Base-by-base conservation (phyloP, 208 protist genomes). In the Acanthamoeba royreba region DNA sequence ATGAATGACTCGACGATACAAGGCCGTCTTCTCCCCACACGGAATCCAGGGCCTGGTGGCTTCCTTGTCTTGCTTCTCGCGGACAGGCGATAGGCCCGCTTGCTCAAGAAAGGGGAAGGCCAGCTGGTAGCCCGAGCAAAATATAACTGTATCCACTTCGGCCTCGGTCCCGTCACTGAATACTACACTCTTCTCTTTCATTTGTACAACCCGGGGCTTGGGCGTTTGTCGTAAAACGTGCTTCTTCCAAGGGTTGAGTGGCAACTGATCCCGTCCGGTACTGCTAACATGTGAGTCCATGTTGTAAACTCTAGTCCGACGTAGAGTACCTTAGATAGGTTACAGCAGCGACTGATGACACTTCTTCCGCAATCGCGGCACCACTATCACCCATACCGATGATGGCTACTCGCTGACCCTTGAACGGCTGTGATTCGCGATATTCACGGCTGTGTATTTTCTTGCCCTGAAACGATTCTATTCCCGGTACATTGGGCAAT, bases 331-430 rank as follows among this genome's bases (percentile, higher is more conserved):
- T 77, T 8, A 77, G 22, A 40, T 77, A 77, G n/a, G 77, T 87
- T 35, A 58, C 28, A 31, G 43, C 25, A 33, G 77, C 77, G 5
- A 61, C 77, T 53, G 46, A 61, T 17, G 77, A 87, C 3, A 87
- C 55, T 45, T 87, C 77, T 15, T 4, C 77, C 11, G 42, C 77
- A 8, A 87, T 87, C 9, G 43, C 46, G 7, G 46, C 4, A 61
- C 77, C 77, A 33, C 77, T 87, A n/a, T 87, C 77, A 4, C 77
- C 77, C 77, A 87, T 87, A 9, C 77, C 77, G 4, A 87, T 33
- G 2, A 87, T 35, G 11, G 55, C 43, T 28, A 87, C 77, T 4
- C 77, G 17, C 31, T 58, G 77, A 15, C 28, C 28, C 25, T 87
- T 87, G 77, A 87, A 87, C 11, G 77, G 9, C 28, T 52, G n/a